Conservation (phyloP, 139 green algal species). For the Chlamydomonas schloesseri region DNA sequence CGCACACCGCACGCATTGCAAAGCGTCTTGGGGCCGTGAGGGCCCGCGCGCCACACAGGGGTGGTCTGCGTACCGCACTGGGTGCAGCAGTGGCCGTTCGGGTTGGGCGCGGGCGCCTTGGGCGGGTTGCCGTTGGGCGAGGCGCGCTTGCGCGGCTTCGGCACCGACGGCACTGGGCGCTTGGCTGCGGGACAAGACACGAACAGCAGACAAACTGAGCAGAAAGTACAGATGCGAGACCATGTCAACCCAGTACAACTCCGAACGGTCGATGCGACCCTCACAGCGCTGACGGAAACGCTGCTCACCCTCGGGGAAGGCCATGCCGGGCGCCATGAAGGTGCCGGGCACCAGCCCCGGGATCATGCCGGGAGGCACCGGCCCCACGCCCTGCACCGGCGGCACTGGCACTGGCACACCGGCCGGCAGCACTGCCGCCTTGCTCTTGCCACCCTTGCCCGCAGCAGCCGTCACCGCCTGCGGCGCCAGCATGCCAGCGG, state of each 20-base stretch:
- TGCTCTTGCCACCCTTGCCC: background rate
- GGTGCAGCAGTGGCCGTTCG: conserved; percentile 63
- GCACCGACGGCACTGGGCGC: background rate
- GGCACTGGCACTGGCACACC: background rate
- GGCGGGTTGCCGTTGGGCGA: conserved; percentile 44
- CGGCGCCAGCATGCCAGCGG: background rate
- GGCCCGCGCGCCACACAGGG: conserved; percentile 82
- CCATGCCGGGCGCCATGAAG: background rate
- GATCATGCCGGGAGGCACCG: too few species aligned
- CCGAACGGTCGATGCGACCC: too few species aligned
- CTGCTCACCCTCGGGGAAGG: conserved; percentile 9
- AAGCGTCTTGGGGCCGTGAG: conserved; percentile 85
- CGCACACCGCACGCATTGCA: conserved; percentile 89
- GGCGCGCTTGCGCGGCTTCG: conserved; percentile 39
- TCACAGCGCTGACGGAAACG: too few species aligned
- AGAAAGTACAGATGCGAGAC: too few species aligned
- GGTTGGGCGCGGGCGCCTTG: conserved; percentile 49
- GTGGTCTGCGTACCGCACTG: conserved; percentile 69
- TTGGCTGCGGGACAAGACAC: background rate
- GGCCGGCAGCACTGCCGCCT: background rate
- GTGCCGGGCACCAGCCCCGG: background rate
- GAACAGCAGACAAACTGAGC: background rate
- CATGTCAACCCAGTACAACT: too few species aligned
- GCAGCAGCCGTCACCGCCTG: too few species aligned
- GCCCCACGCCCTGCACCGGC: too few species aligned